Conservation (phyloP, 2,329 filamentous ascomycete genomes). For the Aureobasidium mangrovei region DNA sequence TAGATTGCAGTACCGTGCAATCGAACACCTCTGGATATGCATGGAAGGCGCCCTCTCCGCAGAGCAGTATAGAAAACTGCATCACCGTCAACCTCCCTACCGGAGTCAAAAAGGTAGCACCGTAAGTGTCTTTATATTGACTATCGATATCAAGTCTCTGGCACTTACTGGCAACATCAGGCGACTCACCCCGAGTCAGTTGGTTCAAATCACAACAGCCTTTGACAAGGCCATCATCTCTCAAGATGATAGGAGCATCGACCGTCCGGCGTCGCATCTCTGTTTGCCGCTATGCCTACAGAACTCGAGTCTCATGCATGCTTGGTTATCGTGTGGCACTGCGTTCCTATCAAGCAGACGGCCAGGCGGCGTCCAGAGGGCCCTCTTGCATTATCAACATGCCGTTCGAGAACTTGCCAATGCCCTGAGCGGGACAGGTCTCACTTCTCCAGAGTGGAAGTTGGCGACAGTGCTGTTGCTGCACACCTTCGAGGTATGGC, state of each 20-base stretch:
- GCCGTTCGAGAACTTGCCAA: slow-evolving; percentile 1
- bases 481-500: slow-evolving; percentile 4
- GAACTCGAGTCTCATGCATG: slow-evolving; percentile 8
- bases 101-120: neutral
- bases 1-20: neutral
- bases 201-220: slow-evolving; percentile 7
- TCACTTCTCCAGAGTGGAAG: slow-evolving; percentile 3
- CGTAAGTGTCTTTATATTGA: neutral
- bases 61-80: slow-evolving; percentile 4
- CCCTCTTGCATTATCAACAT: slow-evolving; percentile 1
- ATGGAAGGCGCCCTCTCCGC: neutral
- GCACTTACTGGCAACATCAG: neutral
- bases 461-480: neutral
- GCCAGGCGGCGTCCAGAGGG: neutral
- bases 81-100: neutral
- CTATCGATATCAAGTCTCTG: neutral
- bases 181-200: slow-evolving; percentile 1
- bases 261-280: neutral
- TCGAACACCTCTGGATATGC: neutral
- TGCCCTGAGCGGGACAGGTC: slow-evolving; percentile 2
- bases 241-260: neutral
- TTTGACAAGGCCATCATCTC: slow-evolving; percentile 11
- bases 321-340: slow-evolving; percentile 9
- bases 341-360: neutral
- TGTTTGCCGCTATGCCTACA: slow-evolving; percentile 4